Percentiles rank a stretch among this genome's conserved stretches.
Conservation (phyloP, 225 moss, liverwort and hornwort species). For the Anthoceros angustus region DNA sequence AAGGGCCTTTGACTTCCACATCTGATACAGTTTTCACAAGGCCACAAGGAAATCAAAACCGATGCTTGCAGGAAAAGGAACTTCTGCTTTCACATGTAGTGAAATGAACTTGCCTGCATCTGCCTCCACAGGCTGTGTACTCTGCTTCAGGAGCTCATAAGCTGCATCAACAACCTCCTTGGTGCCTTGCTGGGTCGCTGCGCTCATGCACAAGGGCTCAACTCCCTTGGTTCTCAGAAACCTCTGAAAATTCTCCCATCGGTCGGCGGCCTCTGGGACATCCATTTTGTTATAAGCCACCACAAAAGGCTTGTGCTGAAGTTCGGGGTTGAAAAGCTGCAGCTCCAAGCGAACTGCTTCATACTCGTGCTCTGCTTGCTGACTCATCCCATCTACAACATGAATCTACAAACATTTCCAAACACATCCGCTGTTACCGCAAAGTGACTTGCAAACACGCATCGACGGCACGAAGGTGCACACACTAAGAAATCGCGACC, state of each 20-base stretch:
- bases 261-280: slow-evolving; percentile 69
- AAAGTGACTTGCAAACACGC: background rate
- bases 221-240: slow-evolving; percentile 52
- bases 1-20: slow-evolving; percentile 36
- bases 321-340: slow-evolving; percentile 67
- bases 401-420: slow-evolving; percentile 40
- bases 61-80: background rate
- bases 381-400: slow-evolving; percentile 81
- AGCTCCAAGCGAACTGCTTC: slow-evolving; percentile 91
- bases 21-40: slow-evolving; percentile 7
- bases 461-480: too few species aligned
- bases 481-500: too few species aligned
- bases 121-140: slow-evolving; percentile 6
- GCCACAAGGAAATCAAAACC: background rate
- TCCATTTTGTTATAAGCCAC: slow-evolving; percentile 98
- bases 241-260: slow-evolving; percentile 58
- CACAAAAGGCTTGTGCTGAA: slow-evolving; percentile 60
- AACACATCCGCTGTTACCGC: background rate
- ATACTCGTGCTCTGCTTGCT: slow-evolving; percentile 73
- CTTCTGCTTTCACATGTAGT: background rate
- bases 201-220: slow-evolving; percentile 64
- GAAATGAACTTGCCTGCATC: background rate
- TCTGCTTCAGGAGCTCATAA: slow-evolving; percentile 42
- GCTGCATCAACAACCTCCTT: slow-evolving; percentile 53
- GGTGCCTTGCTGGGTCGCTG: slow-evolving; percentile 63